Conservation (phyloP, 169 alveolate species). For the Cystoisospora suis region DNA sequence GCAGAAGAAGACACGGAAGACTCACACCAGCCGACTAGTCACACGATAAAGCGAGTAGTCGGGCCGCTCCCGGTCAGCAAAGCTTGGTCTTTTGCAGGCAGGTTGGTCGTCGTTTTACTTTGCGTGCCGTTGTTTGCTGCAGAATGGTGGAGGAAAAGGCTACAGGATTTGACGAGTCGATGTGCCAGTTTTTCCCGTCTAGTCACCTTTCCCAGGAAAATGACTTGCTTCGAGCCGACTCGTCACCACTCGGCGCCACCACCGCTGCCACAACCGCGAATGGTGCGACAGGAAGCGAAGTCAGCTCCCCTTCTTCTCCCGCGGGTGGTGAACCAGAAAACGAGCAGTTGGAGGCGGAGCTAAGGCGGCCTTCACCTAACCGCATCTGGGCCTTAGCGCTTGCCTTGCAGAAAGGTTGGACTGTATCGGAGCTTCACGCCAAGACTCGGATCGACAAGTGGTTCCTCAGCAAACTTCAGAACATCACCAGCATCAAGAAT, state of each 20-base stretch:
- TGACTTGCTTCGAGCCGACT: neutral
- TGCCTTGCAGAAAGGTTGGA: conserved; percentile 81
- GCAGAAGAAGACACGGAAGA: no score
- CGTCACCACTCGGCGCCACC: neutral
- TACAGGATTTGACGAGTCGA: conserved; percentile 42
- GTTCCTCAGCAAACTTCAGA: conserved; percentile 82
- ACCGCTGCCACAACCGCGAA: neutral
- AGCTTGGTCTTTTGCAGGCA: no score
- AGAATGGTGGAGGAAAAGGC: conserved; percentile 53
- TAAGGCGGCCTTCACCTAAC: conserved; percentile 46
- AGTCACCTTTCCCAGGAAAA: neutral
- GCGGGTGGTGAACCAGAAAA: neutral
- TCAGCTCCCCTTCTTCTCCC: neutral
- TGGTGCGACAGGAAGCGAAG: neutral
- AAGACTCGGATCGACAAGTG: conserved; percentile 84
- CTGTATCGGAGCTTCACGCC: conserved; percentile 78
- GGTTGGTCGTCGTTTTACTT: no score
- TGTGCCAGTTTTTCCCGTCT: conserved; percentile 39
- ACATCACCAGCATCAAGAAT: conserved; percentile 69
- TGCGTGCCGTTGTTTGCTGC: neutral
- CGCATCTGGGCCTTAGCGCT: conserved; percentile 83
- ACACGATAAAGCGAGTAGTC: no score
- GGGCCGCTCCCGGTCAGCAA: no score
- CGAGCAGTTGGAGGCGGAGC: conserved; percentile 44
- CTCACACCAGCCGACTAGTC: no score